These are phyloP conservation scores for Eucalyptus tenuipes DNA, from an alignment of 345 rosid species.

Conservation along the genomic window DNA sequence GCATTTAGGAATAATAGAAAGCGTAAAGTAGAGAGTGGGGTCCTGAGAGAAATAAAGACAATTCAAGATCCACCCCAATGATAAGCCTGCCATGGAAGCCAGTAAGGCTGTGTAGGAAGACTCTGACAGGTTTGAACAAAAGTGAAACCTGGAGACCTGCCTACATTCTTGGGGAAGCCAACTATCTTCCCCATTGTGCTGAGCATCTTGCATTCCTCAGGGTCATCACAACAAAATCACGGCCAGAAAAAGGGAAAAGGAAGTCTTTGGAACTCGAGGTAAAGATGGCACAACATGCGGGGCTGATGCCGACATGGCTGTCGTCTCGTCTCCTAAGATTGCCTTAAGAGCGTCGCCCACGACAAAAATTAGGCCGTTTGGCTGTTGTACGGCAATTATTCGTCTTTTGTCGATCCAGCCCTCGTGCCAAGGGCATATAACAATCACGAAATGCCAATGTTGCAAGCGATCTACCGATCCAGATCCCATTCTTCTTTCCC, in stretches of 20 bases:
- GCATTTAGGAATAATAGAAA: neutral
- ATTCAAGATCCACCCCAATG: neutral
- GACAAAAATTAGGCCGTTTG: neutral
- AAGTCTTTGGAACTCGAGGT: neutral
- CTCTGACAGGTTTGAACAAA: constrained; percentile 81
- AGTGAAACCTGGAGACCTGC: constrained; percentile 27
- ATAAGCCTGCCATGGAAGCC: constrained; percentile 30
- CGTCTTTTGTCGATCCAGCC: neutral
- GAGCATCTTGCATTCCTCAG: constrained; percentile 7
- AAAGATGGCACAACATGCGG: neutral
- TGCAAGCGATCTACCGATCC: neutral
- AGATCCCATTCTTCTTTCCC: neutral
- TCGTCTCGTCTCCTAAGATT: neutral
- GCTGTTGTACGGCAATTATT: neutral
- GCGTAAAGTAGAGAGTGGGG: neutral
- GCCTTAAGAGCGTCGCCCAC: neutral
- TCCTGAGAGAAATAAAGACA: neutral
- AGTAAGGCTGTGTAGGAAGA: constrained; percentile 44
- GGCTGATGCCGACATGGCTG: neutral
- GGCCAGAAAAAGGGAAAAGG: neutral
- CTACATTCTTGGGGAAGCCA: constrained; percentile 53
- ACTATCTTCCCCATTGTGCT: constrained; percentile 25
- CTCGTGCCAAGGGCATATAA: neutral
- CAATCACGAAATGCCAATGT: neutral
- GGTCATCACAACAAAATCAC: neutral